Conservation (phyloP, 2,329 filamentous ascomycete genomes). For the Pyrenochaeta sp. region DNA sequence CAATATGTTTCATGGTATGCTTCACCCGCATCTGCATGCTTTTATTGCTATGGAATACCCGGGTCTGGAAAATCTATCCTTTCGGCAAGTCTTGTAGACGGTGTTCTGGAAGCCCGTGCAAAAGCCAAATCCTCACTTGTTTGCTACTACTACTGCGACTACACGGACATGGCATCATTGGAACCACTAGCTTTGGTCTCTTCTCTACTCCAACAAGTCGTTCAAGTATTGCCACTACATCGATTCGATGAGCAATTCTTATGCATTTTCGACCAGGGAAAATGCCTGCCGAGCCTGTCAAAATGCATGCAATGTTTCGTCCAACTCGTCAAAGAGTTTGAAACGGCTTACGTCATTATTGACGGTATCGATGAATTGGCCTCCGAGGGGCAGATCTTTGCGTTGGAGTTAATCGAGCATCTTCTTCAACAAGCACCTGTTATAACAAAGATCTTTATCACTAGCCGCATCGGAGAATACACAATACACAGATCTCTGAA, state of each 20-base stretch:
- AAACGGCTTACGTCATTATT: constrained; percentile 13
- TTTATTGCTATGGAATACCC: constrained; percentile 32
- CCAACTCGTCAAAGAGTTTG: constrained; percentile 6
- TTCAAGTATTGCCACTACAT: constrained; percentile 9
- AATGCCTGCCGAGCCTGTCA: neutral
- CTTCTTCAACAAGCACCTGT: neutral
- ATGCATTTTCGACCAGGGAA: constrained; percentile 5
- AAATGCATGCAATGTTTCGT: neutral
- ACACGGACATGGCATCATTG: constrained; percentile 17
- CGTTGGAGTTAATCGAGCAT: constrained; percentile 5
- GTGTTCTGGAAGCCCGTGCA: neutral
- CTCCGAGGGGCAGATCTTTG: constrained; percentile 2
- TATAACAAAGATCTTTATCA: constrained; percentile 17
- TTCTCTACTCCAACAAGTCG: constrained; percentile 22
- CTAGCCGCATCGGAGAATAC: constrained; percentile 23
- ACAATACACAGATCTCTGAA: constrained; percentile 7
- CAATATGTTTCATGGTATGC: constrained; percentile 13
- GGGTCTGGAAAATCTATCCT: constrained; percentile 34
- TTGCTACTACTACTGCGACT: constrained; percentile 29
- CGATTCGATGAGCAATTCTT: constrained; percentile 14
- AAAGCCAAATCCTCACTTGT: neutral
- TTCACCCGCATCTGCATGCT: constrained; percentile 11
- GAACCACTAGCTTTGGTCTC: constrained; percentile 12
- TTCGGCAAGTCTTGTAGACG: constrained; percentile 15
- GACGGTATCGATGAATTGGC: constrained; percentile 29